Evolutionary conservation across 2,329 filamentous ascomycete species (phyloP).

Genomic region (Ustilaginoidea virens): DNA sequence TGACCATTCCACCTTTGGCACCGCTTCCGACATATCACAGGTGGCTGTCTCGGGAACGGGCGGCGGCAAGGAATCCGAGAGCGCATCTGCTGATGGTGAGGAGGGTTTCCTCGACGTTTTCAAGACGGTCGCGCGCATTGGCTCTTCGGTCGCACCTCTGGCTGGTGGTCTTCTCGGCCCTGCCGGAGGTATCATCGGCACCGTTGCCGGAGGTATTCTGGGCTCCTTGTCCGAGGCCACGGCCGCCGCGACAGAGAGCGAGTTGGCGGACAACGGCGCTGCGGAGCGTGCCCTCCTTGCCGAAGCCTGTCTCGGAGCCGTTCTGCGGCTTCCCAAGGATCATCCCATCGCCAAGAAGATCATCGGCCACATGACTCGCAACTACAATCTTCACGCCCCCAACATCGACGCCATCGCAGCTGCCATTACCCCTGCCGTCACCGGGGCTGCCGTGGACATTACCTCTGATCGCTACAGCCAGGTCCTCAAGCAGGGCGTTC

Average conservation of each 20-base stretch:
- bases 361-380: constrained; percentile 5
- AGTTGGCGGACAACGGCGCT: constrained; percentile 1
- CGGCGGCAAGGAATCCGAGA: no score
- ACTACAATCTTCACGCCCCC: constrained; percentile 3
- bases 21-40: constrained; percentile 1
- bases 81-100: no score
- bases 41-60: no score
- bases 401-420: constrained; percentile 5
- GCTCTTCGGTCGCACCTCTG: constrained; percentile 2
- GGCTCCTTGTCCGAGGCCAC: constrained; percentile 1
- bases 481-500: constrained; percentile 5
- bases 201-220: constrained; percentile 5
- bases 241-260: not conserved
- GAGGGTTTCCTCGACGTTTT: constrained; percentile 11
- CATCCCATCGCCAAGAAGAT: constrained; percentile 1
- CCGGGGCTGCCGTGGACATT: constrained; percentile 5
- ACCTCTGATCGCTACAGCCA: constrained; percentile 1
- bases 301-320: constrained; percentile 9
- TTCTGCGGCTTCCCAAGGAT: constrained; percentile 5
- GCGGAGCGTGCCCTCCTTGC: constrained; percentile 10
- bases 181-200: constrained; percentile 3
- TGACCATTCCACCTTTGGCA: constrained; percentile 2
- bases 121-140: constrained; percentile 5
- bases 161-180: constrained; percentile 6
- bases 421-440: constrained; percentile 1